A percentile compares a stretch with the other conserved stretches of the same genome.
phyloP scores from a whole-genome alignment of 2,329 filamentous ascomycete species.

The Tolypocladium tropicale region DNA sequence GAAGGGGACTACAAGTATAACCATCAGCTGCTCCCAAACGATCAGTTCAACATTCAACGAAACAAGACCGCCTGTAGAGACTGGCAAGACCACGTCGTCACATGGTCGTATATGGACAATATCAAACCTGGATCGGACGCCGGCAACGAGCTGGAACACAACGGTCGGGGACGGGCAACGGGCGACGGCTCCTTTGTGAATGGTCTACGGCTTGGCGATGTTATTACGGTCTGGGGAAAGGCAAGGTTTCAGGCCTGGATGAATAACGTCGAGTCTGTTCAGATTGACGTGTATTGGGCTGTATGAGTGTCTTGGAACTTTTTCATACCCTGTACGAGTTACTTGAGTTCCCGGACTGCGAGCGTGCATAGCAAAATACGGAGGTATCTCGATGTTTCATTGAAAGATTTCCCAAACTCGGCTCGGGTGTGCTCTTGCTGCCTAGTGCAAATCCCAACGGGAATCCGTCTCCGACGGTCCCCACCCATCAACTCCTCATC shows the following conservation, averaged over 20 bases:
- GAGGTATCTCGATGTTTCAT: not conserved
- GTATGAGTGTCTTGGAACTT: slow-evolving; percentile 11
- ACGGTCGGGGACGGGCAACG: slow-evolving; percentile 40
- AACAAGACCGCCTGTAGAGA: slow-evolving; percentile 28
- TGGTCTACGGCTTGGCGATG: slow-evolving; percentile 45
- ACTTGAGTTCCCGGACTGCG: not conserved
- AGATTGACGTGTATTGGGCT: slow-evolving; percentile 51
- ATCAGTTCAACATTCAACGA: slow-evolving; percentile 35
- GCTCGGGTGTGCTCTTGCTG: no score
- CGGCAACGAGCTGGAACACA: slow-evolving; percentile 23
- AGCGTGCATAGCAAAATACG: not conserved
- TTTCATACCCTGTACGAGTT: no score
- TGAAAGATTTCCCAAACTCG: no score
- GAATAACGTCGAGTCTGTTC: slow-evolving; percentile 38
- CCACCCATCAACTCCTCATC: not conserved
- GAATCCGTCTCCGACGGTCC: no score
- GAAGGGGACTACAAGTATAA: slow-evolving; percentile 20
- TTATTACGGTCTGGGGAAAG: slow-evolving; percentile 52
- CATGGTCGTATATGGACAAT: slow-evolving; percentile 43
- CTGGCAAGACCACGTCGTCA: slow-evolving; percentile 33
- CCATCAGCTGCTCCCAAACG: slow-evolving; percentile 23
- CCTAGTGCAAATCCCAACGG: no score
- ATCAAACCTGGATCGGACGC: slow-evolving; percentile 30
- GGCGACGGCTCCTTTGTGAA: slow-evolving; percentile 46
- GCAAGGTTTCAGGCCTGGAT: slow-evolving; percentile 44